Base-by-base conservation (phyloP, 192 early-diverging fungal genomes). In the Cetraspora pellucida region DNA sequence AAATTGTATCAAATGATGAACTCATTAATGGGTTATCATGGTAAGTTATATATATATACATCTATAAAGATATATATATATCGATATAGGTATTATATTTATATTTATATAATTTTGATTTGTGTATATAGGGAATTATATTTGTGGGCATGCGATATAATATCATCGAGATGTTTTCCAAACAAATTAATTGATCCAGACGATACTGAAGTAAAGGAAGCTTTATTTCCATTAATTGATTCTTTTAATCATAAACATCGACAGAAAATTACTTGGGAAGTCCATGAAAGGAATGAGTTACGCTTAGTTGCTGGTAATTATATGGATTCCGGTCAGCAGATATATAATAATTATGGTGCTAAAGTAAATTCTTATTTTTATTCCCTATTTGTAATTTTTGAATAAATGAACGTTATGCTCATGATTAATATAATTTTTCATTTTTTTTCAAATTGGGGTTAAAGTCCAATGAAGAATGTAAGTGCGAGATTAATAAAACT, bases 181-280 rank as follows among this genome's bases (percentile, higher is more conserved):
- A 43, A 43, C 14, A 65, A 28, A 65, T 28, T 65, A 16, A 43
- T 65, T 43, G 19, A 37, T 28, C 37, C 63, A 14, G 37, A 65
- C 8, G 37, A 28, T 37, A 0, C 3, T 14, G 63, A 65, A n/a
- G 10, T 28, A 65, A 37, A 3, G 17, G 31, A 65, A n/a, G 63
- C 19, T 28, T 43, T 65, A 14, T 19, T 65, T 21, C 63, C 63
- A 13, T 43, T 65, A 37, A 28, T 28, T 43, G 63, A 65, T 43
- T 65, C 13, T 16, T 65, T 65, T 28, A 65, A 65, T 65, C 63
- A 65, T 65, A 28, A 7, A 65, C 37, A 27, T n/a, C 30, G 63
- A 28, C 63, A 65, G 31, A 65, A 65, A 31, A 65, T 65, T 28
- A 65, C 63, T 65, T 65, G 27, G 37, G 9, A 58, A 58, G 11